A percentile compares a stretch with the other conserved stretches of the same genome.
phyloP scores from a whole-genome alignment of 371 early-diverging fungal genomes.

The Parasitella parasitica region DNA sequence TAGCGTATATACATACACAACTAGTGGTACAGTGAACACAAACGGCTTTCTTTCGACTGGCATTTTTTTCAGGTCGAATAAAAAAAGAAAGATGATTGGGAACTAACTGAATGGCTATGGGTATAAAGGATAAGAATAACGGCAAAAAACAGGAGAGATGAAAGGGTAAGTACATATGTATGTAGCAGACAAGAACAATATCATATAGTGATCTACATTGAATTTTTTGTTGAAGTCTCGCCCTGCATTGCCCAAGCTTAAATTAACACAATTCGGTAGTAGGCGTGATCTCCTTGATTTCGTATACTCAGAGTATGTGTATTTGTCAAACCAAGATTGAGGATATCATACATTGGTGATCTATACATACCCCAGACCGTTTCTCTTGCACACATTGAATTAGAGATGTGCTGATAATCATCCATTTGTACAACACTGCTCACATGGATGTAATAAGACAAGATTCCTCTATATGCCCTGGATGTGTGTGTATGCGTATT shows the following conservation, averaged over 20 bases:
- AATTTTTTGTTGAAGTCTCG: no score
- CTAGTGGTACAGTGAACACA: constrained; percentile 5
- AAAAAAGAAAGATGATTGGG: no score
- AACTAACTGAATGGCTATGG: no score
- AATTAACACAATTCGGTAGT: no score
- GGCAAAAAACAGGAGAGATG: no score
- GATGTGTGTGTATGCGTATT: not conserved
- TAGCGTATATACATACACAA: not conserved
- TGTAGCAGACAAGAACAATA: not conserved
- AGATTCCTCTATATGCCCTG: not conserved
- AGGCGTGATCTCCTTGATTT: no score
- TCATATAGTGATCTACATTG: not conserved
- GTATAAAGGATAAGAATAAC: not conserved
- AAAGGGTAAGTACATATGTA: not conserved
- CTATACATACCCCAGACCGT: not conserved
- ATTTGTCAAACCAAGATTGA: not conserved
- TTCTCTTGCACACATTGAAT: not conserved
- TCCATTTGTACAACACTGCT: not conserved
- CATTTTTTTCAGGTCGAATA: not conserved
- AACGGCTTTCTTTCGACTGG: not conserved
- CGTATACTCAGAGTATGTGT: no score
- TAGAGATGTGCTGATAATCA: not conserved
- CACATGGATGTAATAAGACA: not conserved
- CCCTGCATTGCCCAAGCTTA: no score
- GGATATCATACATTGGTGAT: not conserved